Conservation (phyloP, 805 yeast species). For the Spathaspora boniae region DNA sequence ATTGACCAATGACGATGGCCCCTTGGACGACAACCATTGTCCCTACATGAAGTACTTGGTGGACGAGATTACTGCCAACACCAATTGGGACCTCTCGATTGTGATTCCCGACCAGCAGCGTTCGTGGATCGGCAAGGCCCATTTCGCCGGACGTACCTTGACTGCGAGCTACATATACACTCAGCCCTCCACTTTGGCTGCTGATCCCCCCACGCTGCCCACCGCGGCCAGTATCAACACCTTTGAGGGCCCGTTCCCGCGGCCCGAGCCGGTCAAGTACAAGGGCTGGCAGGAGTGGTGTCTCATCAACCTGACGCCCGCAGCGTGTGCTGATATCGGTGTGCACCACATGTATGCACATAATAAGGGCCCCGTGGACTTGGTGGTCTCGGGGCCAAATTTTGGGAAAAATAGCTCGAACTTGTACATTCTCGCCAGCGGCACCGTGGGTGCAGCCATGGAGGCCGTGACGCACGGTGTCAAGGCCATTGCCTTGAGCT, state of each 20-base stretch:
- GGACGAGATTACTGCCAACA: constrained; percentile 55
- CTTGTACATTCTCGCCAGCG: constrained; percentile 83
- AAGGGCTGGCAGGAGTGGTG: constrained; percentile 72
- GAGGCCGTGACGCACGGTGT: constrained; percentile 78
- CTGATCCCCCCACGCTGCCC: constrained; percentile 52
- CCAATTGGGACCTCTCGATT: constrained; percentile 83
- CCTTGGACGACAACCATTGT: constrained; percentile 72
- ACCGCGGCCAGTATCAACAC: constrained; percentile 25
- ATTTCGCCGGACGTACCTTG: constrained; percentile 73
- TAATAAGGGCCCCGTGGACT: constrained; percentile 60
- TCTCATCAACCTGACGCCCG: constrained; percentile 90
- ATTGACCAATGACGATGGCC: constrained; percentile 95
- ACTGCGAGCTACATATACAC: constrained; percentile 65
- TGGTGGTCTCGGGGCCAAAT: constrained; percentile 93
- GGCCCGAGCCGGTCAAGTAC: constrained; percentile 38
- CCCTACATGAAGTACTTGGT: constrained; percentile 84
- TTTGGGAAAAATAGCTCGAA: constrained; percentile 92
- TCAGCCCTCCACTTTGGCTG: constrained; percentile 31
- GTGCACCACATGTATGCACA: constrained; percentile 57
- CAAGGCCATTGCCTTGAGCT: constrained; percentile 77
- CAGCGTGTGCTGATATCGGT: constrained; percentile 91
- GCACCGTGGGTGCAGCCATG: constrained; percentile 96
- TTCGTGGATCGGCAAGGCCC: constrained; percentile 98
- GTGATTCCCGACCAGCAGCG: constrained; percentile 83
- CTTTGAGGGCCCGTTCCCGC: constrained; percentile 65